Evolutionary conservation across 2,329 filamentous ascomycete species (phyloP).

Genomic region (Onygena corvina): DNA sequence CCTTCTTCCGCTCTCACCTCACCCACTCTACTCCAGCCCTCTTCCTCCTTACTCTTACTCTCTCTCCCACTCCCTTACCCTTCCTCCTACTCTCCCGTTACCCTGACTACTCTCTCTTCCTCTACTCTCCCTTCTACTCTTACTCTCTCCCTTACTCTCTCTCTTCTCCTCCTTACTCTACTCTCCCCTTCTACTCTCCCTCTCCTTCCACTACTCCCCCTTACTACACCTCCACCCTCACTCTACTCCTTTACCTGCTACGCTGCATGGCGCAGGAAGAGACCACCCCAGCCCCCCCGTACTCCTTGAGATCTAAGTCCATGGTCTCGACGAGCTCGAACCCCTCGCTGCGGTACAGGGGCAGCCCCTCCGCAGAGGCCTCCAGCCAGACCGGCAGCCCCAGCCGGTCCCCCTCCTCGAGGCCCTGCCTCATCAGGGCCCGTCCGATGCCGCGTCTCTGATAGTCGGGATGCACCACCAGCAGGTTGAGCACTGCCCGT

Average conservation of each 20-base stretch:
- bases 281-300: conserved; percentile 12
- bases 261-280: too few species aligned
- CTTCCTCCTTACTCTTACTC: neutral
- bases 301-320: conserved; percentile 13
- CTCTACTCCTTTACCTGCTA: too few species aligned
- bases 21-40: neutral
- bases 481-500: conserved; percentile 22
- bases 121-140: too few species aligned
- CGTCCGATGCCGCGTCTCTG: conserved; percentile 22
- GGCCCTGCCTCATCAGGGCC: conserved; percentile 19
- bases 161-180: too few species aligned
- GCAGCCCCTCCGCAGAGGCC: conserved; percentile 18
- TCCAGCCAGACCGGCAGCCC: conserved; percentile 20
- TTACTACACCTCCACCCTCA: too few species aligned
- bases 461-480: conserved; percentile 25
- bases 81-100: neutral
- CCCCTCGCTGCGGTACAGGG: conserved; percentile 22
- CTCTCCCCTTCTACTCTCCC: too few species aligned
- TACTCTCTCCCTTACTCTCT: too few species aligned
- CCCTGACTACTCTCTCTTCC: neutral
- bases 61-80: too few species aligned
- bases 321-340: conserved; percentile 19
- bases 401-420: conserved; percentile 16
- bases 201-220: too few species aligned
- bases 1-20: neutral